Evolutionary conservation across 2,329 filamentous ascomycete genomes (phyloP), one percentile per base, ranked within the genome.

Genomic region (Colletotrichum orbiculare): DNA sequence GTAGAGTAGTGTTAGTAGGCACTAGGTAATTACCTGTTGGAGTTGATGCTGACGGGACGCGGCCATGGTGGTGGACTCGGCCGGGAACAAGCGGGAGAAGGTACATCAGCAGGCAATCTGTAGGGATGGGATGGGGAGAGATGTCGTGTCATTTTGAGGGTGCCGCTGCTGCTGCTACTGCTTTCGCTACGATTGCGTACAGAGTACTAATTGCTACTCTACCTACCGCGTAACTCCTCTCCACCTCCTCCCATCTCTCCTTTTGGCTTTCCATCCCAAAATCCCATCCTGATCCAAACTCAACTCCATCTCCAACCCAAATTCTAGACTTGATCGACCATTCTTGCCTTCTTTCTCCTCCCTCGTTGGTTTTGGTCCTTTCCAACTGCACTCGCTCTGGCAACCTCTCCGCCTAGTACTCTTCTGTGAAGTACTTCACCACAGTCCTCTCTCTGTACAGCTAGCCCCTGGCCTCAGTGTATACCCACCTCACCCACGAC

Each of bases 141-240:
- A 60, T 56, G 62, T 65, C 57, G 62, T 65, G 58, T 65, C 52
- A 54, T 65, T 62, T 65, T 57, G 46, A 25, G 25, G 42, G 48
- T 48, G 54, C 47, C 33, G 47, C 33, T 35, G 12, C 57, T 42
- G 37, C 48, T 50, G 7, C 35, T 50, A 46, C 48, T 50, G 48
- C 34, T 35, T 39, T 35, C 35, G 15, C 54, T 17, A 37, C 41
- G n/a, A 55, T 42, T 35, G 47, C 45, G 45, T 39, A 25, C 25
- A 25, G 25, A 25, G 25, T 58, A 49, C 45, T 37, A 15, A 37
- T 47, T 43, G 34, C 43, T 47, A 47, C 54, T 43, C 52, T 12
- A 43, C 37, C 38, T 41, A 13, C 38, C 38, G 9, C 13, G 38
- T 25, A 25, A 25, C 25, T 13, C 38, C 38, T 41, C 38, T 41